phyloP scores from a whole-genome alignment of 805 yeast species.

The Komagataella mondaviorum region DNA sequence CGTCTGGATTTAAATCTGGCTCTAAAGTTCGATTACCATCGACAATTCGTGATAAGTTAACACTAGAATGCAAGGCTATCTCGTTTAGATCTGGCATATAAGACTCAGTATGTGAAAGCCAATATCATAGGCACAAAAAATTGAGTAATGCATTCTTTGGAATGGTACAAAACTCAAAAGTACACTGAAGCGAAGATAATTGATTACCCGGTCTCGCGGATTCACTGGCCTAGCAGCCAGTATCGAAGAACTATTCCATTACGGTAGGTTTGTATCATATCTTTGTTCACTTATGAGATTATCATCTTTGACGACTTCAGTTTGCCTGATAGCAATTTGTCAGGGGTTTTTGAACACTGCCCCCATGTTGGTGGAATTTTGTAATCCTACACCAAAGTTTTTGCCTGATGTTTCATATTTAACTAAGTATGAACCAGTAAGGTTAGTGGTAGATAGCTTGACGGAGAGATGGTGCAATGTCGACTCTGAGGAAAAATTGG shows the following conservation, averaged over 20 bases:
- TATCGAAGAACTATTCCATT: not conserved
- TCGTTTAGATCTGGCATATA: not conserved
- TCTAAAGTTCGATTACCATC: not conserved
- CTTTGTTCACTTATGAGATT: not conserved
- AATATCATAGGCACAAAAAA: not conserved
- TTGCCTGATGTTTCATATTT: conserved; percentile 7
- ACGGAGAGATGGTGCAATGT: conserved; percentile 8
- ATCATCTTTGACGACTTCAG: not conserved
- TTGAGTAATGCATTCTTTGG: not conserved
- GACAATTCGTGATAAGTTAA: not conserved
- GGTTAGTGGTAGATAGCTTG: conserved; percentile 3
- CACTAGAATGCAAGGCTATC: not conserved
- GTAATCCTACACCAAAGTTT: conserved; percentile 1
- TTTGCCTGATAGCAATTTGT: conserved; percentile 1
- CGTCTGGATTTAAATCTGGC: not conserved
- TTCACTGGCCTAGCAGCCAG: not conserved
- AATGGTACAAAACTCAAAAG: not conserved
- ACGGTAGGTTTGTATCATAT: not conserved
- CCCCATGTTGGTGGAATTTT: conserved; percentile 13
- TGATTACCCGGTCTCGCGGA: not conserved
- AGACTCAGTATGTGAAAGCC: not conserved
- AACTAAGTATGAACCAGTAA: conserved; percentile 4
- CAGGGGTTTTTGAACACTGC: conserved; percentile 14
- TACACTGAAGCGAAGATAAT: not conserved
- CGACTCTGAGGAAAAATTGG: conserved; percentile 1